A percentile compares a stretch with the other conserved stretches of the same genome.
Evolutionary conservation across 768 basidiomycete genomes (phyloP).

Genomic region (Collybia sp.): DNA sequence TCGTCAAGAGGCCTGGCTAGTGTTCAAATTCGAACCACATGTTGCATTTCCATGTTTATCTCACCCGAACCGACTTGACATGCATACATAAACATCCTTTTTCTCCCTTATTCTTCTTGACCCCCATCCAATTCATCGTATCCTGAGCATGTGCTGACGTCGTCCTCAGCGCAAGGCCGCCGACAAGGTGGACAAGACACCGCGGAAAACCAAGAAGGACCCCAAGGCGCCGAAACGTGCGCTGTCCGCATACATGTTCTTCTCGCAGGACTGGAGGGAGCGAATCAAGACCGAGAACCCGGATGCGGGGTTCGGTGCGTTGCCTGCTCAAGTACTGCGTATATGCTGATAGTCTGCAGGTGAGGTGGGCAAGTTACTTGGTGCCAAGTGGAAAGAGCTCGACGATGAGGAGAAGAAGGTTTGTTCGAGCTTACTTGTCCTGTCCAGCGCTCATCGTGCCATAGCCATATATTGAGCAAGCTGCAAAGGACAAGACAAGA

Average conservation of each 20-base stretch:
- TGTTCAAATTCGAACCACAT: too few relatives aligned
- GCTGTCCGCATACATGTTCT: conserved; percentile 98
- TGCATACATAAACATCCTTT: not conserved
- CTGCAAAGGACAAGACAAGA: conserved; percentile 81
- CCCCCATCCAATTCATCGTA: not conserved
- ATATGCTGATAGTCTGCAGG: conserved; percentile 36
- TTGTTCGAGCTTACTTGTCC: conserved; percentile 8
- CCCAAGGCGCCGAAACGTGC: conserved; percentile 87
- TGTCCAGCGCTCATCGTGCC: conserved; percentile 7
- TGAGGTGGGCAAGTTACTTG: conserved; percentile 92
- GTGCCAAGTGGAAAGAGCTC: conserved; percentile 96
- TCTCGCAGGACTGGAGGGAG: conserved; percentile 93
- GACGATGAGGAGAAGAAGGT: conserved; percentile 91
- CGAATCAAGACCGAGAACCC: conserved; percentile 96
- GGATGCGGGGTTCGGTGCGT: conserved; percentile 84
- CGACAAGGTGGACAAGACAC: conserved; percentile 62
- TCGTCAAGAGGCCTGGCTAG: not conserved
- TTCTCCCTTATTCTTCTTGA: not conserved
- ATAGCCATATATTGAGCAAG: conserved; percentile 86
- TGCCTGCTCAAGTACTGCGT: conserved; percentile 6
- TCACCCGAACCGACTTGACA: not conserved
- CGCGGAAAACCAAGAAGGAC: conserved; percentile 68
- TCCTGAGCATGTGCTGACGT: conserved; percentile 4
- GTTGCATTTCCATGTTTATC: too few relatives aligned
- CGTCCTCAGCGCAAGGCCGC: conserved; percentile 64